These are phyloP conservation scores for Agrocybe pediades DNA, from an alignment of 768 basidiomycete species.

Conservation along the genomic window DNA sequence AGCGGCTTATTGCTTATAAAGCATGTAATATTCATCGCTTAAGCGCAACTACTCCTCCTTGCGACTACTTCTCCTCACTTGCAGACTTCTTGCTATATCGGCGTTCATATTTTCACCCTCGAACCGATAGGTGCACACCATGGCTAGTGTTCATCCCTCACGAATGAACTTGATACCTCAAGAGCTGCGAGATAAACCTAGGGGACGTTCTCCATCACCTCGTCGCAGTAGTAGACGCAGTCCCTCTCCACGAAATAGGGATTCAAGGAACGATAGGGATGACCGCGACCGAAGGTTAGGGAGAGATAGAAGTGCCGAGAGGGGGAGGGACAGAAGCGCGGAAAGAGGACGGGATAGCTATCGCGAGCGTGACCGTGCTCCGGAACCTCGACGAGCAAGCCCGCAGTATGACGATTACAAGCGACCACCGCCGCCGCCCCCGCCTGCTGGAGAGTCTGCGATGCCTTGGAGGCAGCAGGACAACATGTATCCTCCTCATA, in stretches of 20 bases:
- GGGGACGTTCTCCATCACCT: slow-evolving; percentile 29
- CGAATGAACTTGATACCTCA: slow-evolving; percentile 67
- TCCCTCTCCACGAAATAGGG: slow-evolving; percentile 23
- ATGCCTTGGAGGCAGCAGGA: slow-evolving; percentile 50
- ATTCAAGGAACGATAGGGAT: slow-evolving; percentile 5
- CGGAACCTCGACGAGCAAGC: slow-evolving; percentile 40
- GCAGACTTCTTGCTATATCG: neutral
- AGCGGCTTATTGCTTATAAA: no score
- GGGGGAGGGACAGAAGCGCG: slow-evolving; percentile 15
- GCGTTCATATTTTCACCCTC: neutral
- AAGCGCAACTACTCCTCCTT: no score
- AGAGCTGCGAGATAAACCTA: slow-evolving; percentile 26
- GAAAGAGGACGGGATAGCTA: slow-evolving; percentile 19
- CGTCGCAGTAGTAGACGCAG: slow-evolving; percentile 34
- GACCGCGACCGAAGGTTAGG: slow-evolving; percentile 8
- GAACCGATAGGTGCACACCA: slow-evolving; percentile 24
- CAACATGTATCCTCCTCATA: slow-evolving; percentile 58
- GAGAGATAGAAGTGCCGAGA: slow-evolving; percentile 16
- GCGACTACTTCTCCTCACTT: no score
- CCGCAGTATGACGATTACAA: slow-evolving; percentile 65
- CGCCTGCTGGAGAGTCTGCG: slow-evolving; percentile 26
- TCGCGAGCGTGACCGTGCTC: slow-evolving; percentile 19
- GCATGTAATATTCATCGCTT: no score
- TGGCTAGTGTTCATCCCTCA: slow-evolving; percentile 79
- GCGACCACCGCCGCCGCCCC: slow-evolving; percentile 39